Evolutionary conservation across 164 flowering plant species (phyloP).

Genomic region (Malania oleifera): DNA sequence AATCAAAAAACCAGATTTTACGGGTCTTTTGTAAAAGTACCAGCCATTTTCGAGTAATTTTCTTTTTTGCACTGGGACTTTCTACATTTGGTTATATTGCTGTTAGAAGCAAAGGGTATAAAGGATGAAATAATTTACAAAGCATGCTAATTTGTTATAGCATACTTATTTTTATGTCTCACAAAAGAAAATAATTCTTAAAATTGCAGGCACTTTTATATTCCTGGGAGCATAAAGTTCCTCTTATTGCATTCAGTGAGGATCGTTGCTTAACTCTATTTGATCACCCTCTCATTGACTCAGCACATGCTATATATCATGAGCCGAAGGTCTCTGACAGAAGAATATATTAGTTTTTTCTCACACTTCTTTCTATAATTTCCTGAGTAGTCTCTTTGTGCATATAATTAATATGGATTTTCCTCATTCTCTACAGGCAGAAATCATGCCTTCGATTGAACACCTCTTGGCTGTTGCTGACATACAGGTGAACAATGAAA

Average conservation of each 20-base stretch:
- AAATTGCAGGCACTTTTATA: conserved; percentile 70
- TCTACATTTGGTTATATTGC: no score
- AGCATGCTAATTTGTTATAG: background rate
- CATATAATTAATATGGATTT: background rate
- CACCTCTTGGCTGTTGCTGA: conserved; percentile 63
- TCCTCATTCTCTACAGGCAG: conserved; percentile 48
- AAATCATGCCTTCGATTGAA: conserved; percentile 75
- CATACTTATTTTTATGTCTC: background rate
- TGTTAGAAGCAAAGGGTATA: no score
- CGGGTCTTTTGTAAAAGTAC: background rate
- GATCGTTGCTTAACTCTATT: conserved; percentile 78
- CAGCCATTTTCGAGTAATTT: no score
- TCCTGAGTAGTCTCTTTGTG: background rate
- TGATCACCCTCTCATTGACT: conserved; percentile 72
- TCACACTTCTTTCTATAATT: background rate
- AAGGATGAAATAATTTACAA: background rate
- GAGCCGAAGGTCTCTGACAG: conserved; percentile 74
- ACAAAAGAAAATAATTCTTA: background rate
- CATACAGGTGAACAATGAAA: conserved; percentile 55
- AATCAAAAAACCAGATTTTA: background rate
- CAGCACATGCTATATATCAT: conserved; percentile 67
- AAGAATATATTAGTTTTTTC: background rate
- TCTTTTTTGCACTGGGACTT: no score
- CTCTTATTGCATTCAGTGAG: conserved; percentile 76
- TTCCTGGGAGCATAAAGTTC: conserved; percentile 69